These are phyloP conservation scores for Pythium rishiriense DNA, from an alignment of 352 stramenopile species.

Conservation along the genomic window DNA sequence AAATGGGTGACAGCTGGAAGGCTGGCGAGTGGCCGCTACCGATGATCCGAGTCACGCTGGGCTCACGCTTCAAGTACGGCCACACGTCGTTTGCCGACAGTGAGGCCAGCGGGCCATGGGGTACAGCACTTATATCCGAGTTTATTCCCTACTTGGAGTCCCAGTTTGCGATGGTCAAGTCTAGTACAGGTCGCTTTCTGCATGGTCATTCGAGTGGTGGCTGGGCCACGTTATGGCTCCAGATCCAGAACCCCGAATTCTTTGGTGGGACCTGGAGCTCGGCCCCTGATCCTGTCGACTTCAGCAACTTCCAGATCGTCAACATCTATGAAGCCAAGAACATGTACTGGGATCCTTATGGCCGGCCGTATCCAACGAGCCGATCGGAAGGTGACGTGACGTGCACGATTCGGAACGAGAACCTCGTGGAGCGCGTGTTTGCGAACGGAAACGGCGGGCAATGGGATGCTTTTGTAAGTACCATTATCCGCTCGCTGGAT, in stretches of 20 bases:
- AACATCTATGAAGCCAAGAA: constrained; percentile 76
- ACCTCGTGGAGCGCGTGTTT: constrained; percentile 66
- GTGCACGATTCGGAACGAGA: constrained; percentile 73
- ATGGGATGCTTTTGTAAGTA: constrained; percentile 79
- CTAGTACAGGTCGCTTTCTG: constrained; percentile 47
- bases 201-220: constrained; percentile 74
- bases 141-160: constrained; percentile 71
- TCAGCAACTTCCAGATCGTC: constrained; percentile 61
- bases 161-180: constrained; percentile 40
- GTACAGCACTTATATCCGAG: constrained; percentile 60
- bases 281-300: constrained; percentile 70
- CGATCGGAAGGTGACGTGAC: constrained; percentile 47
- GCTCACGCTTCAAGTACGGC: constrained; percentile 72
- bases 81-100: constrained; percentile 78
- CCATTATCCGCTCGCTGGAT: not conserved
- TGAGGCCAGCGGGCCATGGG: constrained; percentile 66
- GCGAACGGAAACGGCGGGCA: constrained; percentile 69
- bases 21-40: constrained; percentile 49
- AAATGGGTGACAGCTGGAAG: constrained; percentile 65
- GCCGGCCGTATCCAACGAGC: constrained; percentile 55
- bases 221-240: constrained; percentile 73
- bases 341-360: constrained; percentile 70
- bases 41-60: constrained; percentile 74
- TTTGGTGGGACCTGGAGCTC: constrained; percentile 80
- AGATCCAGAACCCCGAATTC: constrained; percentile 69